Evolutionary conservation across 768 basidiomycete species (phyloP).

Genomic region (Suillus ampliporus): DNA sequence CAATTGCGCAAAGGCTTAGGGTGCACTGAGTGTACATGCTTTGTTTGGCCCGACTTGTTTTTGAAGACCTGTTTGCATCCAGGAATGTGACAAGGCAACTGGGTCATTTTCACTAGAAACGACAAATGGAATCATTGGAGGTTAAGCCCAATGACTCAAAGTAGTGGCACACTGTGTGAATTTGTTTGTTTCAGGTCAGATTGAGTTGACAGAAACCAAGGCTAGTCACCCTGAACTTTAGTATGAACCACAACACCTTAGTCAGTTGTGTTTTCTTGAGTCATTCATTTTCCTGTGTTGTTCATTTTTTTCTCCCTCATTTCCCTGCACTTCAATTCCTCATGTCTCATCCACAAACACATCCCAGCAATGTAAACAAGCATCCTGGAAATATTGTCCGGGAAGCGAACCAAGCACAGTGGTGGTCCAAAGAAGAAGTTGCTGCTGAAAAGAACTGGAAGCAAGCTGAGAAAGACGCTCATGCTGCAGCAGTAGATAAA

Average conservation of each 20-base stretch:
- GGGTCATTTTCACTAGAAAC: background rate
- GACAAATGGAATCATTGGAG: background rate
- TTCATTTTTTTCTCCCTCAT: too few relatives aligned
- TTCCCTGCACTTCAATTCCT: background rate
- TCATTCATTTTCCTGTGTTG: too few relatives aligned
- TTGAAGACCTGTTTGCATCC: conserved; percentile 7
- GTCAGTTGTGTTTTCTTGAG: background rate
- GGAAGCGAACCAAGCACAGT: background rate
- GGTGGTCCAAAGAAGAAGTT: conserved; percentile 15
- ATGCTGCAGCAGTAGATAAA: conserved; percentile 1
- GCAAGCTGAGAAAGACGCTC: conserved; percentile 7
- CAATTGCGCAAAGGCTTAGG: conserved; percentile 2
- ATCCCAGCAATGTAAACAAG: conserved; percentile 4
- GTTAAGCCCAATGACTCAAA: background rate
- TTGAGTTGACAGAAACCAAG: background rate
- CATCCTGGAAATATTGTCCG: conserved; percentile 13
- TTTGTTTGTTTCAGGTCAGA: background rate
- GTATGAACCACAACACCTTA: background rate
- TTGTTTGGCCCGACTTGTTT: conserved; percentile 8
- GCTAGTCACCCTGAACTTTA: conserved; percentile 3
- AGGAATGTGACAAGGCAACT: background rate
- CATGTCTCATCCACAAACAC: conserved; percentile 4
- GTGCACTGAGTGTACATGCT: conserved; percentile 7
- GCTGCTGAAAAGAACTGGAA: conserved; percentile 13
- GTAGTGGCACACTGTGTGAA: background rate